Conservation (phyloP, 169 alveolate species). For the Plasmodium berghei region DNA sequence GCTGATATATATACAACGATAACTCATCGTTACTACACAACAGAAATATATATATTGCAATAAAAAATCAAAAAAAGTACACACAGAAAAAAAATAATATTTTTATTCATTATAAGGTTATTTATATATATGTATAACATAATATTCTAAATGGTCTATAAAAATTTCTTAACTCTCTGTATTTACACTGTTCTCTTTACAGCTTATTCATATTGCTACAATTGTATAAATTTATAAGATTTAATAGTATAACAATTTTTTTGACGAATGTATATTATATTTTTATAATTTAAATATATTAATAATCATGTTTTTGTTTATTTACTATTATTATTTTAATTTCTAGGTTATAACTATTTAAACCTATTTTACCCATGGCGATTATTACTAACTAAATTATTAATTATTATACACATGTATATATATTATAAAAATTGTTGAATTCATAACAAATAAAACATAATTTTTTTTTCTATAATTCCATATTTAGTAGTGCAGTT, state of each 20-base stretch:
- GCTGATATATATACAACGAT: slow-evolving; percentile 4
- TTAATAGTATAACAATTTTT: no score
- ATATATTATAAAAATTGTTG: slow-evolving; percentile 16
- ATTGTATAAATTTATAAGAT: no score
- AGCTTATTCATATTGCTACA: no score
- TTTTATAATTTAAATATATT: no score
- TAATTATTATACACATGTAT: slow-evolving; percentile 23
- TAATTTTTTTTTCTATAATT: slow-evolving; percentile 2
- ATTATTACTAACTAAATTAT: slow-evolving; percentile 8
- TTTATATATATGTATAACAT: slow-evolving; percentile 9
- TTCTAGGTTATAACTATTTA: slow-evolving; percentile 24
- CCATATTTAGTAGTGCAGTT: slow-evolving; percentile 13
- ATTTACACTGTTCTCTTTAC: slow-evolving; percentile 44
- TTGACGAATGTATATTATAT: no score
- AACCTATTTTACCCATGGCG: slow-evolving; percentile 16
- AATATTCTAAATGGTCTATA: background rate
- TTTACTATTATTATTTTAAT: slow-evolving; percentile 11
- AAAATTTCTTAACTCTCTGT: slow-evolving; percentile 50
- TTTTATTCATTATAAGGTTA: background rate
- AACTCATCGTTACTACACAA: no score
- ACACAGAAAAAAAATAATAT: slow-evolving; percentile 30
- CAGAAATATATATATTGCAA: slow-evolving; percentile 4
- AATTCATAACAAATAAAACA: slow-evolving; percentile 2
- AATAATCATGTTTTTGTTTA: background rate
- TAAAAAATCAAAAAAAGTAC: background rate